phyloP scores from a whole-genome alignment of 148 eudicot species.

The Diospyros kaki region DNA sequence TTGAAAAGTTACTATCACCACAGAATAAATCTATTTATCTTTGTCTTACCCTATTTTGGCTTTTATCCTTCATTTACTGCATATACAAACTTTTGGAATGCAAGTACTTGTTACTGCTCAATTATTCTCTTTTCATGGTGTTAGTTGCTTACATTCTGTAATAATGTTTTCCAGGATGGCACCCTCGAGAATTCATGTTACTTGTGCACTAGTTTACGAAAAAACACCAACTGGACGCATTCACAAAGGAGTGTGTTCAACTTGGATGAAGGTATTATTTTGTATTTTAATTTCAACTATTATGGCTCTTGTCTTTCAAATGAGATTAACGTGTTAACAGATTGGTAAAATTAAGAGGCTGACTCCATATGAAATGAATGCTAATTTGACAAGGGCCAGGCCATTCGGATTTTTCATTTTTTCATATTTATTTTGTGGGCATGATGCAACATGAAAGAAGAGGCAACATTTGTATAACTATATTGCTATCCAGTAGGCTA shows the following conservation, averaged over 20 bases:
- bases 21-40: no score
- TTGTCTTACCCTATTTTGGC: neutral
- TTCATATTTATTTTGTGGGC: no score
- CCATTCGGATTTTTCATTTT: no score
- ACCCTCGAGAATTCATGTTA: constrained; percentile 84
- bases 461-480: neutral
- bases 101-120: neutral
- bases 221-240: constrained; percentile 80
- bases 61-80: neutral
- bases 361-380: neutral
- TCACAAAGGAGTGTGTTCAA: constrained; percentile 95
- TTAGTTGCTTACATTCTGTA: constrained; percentile 1
- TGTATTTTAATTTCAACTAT: neutral
- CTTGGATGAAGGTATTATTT: constrained; percentile 91
- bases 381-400: neutral
- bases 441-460: no score
- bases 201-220: constrained; percentile 83
- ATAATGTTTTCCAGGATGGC: constrained; percentile 57
- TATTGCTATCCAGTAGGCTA: neutral
- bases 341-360: no score
- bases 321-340: no score
- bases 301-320: no score
- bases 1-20: neutral
- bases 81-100: neutral
- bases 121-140: neutral